Evolutionary conservation across 2,329 filamentous ascomycete species (phyloP).

Genomic region (Aotearoamyces nothofagi): DNA sequence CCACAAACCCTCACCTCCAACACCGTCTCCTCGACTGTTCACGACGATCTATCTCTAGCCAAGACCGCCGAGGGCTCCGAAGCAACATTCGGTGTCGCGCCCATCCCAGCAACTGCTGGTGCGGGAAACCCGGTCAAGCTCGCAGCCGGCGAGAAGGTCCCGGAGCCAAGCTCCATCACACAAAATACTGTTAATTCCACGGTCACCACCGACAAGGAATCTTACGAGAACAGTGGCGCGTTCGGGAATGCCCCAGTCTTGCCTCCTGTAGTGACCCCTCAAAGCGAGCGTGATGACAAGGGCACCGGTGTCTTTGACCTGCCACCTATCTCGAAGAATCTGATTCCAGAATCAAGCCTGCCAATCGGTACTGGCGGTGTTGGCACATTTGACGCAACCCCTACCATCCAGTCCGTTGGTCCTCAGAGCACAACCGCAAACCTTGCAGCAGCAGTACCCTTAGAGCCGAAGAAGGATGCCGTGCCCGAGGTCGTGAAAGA

Average conservation of each 20-base stretch:
- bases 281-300: constrained; percentile 17
- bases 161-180: constrained; percentile 46
- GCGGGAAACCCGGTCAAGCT: constrained; percentile 69
- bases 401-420: constrained; percentile 32
- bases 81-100: constrained; percentile 39
- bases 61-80: constrained; percentile 20
- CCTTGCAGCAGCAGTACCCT: constrained; percentile 27
- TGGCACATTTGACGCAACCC: constrained; percentile 35
- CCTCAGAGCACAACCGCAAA: constrained; percentile 27
- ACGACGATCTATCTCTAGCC: constrained; percentile 68
- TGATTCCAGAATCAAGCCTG: constrained; percentile 74
- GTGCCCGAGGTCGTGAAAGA: constrained; percentile 53
- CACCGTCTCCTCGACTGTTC: constrained; percentile 56
- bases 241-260: constrained; percentile 21
- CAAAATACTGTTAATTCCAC: constrained; percentile 54
- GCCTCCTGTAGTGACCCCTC: constrained; percentile 25
- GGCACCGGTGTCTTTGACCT: constrained; percentile 28
- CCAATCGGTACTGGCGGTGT: constrained; percentile 36
- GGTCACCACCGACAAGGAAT: constrained; percentile 66
- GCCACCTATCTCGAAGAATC: constrained; percentile 40
- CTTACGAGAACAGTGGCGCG: constrained; percentile 69
- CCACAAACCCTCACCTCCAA: constrained; percentile 46
- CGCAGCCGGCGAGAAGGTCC: constrained; percentile 67
- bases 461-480: constrained; percentile 24
- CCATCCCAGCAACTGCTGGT: constrained; percentile 45